Base-by-base conservation (phyloP, 208 protist genomes). In the Acanthamoeba quina region DNA sequence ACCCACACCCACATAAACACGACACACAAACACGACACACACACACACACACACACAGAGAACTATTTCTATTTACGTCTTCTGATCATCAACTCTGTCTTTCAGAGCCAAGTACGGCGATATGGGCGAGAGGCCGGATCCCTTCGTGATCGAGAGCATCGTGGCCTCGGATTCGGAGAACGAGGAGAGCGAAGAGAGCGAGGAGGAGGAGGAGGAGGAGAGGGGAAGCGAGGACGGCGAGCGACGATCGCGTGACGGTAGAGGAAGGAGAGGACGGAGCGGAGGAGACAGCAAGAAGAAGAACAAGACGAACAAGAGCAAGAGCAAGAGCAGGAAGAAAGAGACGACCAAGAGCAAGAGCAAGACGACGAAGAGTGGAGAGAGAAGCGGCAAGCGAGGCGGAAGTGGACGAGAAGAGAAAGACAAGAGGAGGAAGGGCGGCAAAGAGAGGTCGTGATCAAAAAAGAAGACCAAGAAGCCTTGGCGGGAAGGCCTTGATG, bases 41-140 rank as follows among this genome's bases (percentile, higher is more conserved):
- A 6, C 56, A 6, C 56, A 6, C 56, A 6, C 56, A 19, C 56
- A 26, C 6, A n/a, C 74, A 15, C n/a, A 5, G 26, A 24, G 9
- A 34, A n/a, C 3, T 56, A 0, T 17, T 9, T 56, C 1, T 56
- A 47, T 15, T 37, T 34, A 31, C 37, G 13, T 47, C 44, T 31
- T 47, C 44, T 58, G 21, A n/a, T 47, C 17, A 54, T 47, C 17
- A 34, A 19, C 6, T 10, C 2, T 62, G 56, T 62, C 5, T 62
- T 56, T 56, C 49, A 88, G 47, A 37, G 54, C 7, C 29, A 56
- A 88, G 21, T 66, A 88, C 13, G 54, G 54, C 19, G 54, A 64
- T 37, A 78, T 78, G 70, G 70, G 70, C 17, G 70, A 78, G 70
- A 41, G 21, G 21, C 70, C 70, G 19, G 70, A 78, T 49, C 70